Evolutionary conservation across 805 yeast genomes (phyloP).

Genomic region (Kazachstania kunashirensis): DNA sequence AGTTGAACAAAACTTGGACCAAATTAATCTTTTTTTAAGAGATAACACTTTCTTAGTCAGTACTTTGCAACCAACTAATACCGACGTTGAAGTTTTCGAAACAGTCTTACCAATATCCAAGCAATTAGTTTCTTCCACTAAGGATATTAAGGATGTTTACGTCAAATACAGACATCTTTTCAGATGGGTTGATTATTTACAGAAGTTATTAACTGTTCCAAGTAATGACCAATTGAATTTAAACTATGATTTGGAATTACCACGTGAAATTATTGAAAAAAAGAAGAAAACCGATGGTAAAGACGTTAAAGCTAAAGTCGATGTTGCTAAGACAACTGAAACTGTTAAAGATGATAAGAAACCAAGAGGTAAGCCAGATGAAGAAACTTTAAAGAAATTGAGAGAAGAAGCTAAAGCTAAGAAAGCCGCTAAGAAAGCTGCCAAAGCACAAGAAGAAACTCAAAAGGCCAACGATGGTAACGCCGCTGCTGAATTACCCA

Average conservation of each 20-base stretch:
- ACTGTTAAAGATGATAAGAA: slow-evolving; percentile 24
- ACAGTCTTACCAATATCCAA: slow-evolving; percentile 52
- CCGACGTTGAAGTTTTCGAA: slow-evolving; percentile 66
- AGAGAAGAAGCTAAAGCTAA: slow-evolving; percentile 51
- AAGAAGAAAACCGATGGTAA: slow-evolving; percentile 34
- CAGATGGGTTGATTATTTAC: slow-evolving; percentile 89
- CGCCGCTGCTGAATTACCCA: slow-evolving; percentile 49
- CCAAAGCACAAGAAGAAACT: slow-evolving; percentile 41
- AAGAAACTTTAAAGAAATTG: slow-evolving; percentile 37
- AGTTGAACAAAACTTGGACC: slow-evolving; percentile 43
- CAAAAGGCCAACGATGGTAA: slow-evolving; percentile 24
- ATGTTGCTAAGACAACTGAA: slow-evolving; percentile 11
- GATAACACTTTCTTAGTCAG: slow-evolving; percentile 64
- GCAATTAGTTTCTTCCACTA: slow-evolving; percentile 41
- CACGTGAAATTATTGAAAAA: slow-evolving; percentile 62
- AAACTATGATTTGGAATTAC: slow-evolving; percentile 52
- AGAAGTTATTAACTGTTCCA: slow-evolving; percentile 51
- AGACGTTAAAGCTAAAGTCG: slow-evolving; percentile 7
- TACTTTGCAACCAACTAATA: slow-evolving; percentile 45
- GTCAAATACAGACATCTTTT: slow-evolving; percentile 69
- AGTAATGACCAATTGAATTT: slow-evolving; percentile 48
- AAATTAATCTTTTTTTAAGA: slow-evolving; percentile 63
- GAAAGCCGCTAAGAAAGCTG: slow-evolving; percentile 49
- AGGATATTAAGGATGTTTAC: slow-evolving; percentile 38
- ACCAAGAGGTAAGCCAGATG: slow-evolving; percentile 39